Percentiles rank a stretch among this genome's conserved stretches.
Conservation (phyloP, 257 asterid species). For the Nicotiana undulata region DNA sequence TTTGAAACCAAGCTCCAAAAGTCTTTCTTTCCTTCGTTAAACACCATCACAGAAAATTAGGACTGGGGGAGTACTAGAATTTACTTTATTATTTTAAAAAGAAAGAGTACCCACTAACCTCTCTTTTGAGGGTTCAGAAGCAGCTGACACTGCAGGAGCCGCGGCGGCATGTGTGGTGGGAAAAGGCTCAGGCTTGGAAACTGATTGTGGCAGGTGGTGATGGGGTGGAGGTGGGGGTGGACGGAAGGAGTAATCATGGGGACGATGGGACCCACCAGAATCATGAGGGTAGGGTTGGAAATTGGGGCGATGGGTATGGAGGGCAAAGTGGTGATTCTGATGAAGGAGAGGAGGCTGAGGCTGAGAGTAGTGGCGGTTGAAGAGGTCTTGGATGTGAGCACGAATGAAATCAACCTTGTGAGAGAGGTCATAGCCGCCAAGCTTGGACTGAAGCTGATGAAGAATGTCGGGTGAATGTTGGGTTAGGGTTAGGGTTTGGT, state of each 20-base stretch:
- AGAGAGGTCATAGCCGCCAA: constrained; percentile 40
- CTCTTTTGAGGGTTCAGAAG: constrained; percentile 30
- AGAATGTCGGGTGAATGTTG: constrained; percentile 52
- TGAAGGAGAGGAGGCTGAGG: constrained; percentile 24
- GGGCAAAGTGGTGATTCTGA: constrained; percentile 31
- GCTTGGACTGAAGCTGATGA: constrained; percentile 53
- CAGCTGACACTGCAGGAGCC: constrained; percentile 21
- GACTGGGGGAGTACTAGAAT: too few relatives aligned
- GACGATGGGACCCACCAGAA: constrained; percentile 15
- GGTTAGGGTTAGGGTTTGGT: constrained; percentile 18
- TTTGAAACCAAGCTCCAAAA: not conserved
- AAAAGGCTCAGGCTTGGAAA: constrained; percentile 19
- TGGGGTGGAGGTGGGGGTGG: constrained; percentile 15
- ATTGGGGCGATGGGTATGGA: constrained; percentile 29
- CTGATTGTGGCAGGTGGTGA: constrained; percentile 19
- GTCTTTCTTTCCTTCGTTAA: not conserved
- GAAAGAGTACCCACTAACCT: constrained; percentile 28
- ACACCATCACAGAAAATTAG: not conserved
- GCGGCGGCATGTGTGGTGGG: constrained; percentile 15
- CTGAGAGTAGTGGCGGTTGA: constrained; percentile 27
- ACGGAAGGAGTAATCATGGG: constrained; percentile 34
- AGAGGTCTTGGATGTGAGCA: constrained; percentile 50
- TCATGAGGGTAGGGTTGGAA: constrained; percentile 28
- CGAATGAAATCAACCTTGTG: constrained; percentile 59
- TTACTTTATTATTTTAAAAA: not conserved